Evolutionary conservation across 2,329 filamentous ascomycete species (phyloP).

Genomic region (Metarhizium anisopliae): DNA sequence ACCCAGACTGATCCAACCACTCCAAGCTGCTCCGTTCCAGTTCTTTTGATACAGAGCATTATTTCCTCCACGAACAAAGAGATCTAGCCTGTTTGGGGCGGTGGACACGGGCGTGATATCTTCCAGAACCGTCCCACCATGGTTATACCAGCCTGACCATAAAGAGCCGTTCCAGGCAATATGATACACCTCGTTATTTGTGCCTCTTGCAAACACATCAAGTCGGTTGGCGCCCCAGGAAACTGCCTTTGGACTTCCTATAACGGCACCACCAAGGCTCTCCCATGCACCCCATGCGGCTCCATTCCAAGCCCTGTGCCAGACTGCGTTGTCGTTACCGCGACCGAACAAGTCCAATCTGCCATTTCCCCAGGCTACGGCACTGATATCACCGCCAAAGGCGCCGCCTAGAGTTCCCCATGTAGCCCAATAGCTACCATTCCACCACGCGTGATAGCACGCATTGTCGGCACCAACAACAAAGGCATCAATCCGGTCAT

Average conservation of each 20-base stretch:
- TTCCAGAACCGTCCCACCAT: neutral
- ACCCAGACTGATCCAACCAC: neutral
- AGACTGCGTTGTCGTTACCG: neutral
- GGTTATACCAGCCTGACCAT: neutral
- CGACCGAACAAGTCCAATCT: neutral
- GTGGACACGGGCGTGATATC: slow-evolving; percentile 8
- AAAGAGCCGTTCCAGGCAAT: neutral
- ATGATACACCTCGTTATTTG: neutral
- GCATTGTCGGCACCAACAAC: slow-evolving; percentile 12
- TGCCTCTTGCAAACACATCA: neutral
- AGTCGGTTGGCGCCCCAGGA: neutral
- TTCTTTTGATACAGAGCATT: neutral
- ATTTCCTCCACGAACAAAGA: neutral
- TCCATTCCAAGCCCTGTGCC: neutral
- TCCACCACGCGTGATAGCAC: slow-evolving; percentile 15
- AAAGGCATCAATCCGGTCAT: slow-evolving; percentile 15
- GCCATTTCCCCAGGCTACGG: slow-evolving; percentile 15
- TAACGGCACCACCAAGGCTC: neutral
- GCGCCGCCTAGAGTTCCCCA: slow-evolving; percentile 19
- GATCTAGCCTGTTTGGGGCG: neutral
- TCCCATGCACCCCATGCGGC: neutral
- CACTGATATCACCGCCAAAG: slow-evolving; percentile 14
- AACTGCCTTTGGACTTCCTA: neutral
- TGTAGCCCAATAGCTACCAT: slow-evolving; percentile 9
- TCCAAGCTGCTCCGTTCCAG: neutral